Evolutionary conservation across 208 protist genomes (phyloP), one percentile per base, ranked within the genome.

Genomic region (Angomonas deanei): DNA sequence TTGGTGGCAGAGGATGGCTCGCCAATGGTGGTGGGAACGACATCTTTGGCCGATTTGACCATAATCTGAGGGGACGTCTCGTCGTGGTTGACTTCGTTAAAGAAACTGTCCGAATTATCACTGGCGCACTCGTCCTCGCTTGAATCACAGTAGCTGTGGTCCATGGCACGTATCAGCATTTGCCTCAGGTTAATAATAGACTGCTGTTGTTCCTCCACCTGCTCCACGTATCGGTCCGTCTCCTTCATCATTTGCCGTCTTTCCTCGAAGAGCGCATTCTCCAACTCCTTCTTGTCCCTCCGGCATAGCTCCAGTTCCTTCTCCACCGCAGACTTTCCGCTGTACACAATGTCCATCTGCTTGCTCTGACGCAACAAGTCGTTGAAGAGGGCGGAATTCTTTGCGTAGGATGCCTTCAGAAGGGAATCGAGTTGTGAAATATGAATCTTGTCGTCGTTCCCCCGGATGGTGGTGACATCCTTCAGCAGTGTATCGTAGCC

Each of bases 171-270:
- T 23, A 91, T 84, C 1, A 95, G 70, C 78, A 90, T 87, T 68
- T 90, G 77, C 0, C 88, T 82, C 49, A 95, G 66, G 46, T 83
- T 85, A 11, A 95, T 46, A 28, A 95, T 91, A 2, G 78, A 83
- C 60, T 80, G 80, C 70, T 95, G 88, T 70, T 95, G 88, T 61
- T 92, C 74, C 56, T 83, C 79, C 21, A 90, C 77, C 57, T 95
- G 88, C 21, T 83, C 81, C 39, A 76, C 69, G 56, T 90, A 82
- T 8, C 88, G 82, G 64, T 88, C 80, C 17, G 77, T 81, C 68
- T 91, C 76, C 19, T 61, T 47, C 58, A 75, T 65, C 74, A 84
- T 85, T 47, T 71, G 78, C 3, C 76, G 74, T 0, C 80, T 80
- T 73, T 95, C 88, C 53, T 85, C 82, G 1, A 77, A 62, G 64